Percentiles rank a stretch among this genome's conserved stretches.
Conservation (phyloP, 2,329 filamentous ascomycete genomes). For the Penicillium sp. region DNA sequence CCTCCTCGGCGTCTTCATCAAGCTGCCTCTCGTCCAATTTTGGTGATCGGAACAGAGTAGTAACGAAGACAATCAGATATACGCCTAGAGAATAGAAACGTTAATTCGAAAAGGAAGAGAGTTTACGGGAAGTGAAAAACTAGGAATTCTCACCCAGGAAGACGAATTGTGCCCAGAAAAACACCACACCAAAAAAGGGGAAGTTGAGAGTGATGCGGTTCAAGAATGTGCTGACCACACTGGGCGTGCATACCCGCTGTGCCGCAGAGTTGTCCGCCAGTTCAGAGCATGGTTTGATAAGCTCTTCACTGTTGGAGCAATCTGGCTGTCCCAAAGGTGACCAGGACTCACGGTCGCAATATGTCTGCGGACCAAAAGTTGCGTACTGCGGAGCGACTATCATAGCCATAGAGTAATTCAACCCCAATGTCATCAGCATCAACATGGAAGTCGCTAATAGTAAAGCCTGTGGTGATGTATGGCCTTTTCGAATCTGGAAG, state of each 20-base stretch:
- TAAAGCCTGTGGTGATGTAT: constrained; percentile 88
- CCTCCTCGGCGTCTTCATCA: constrained; percentile 86
- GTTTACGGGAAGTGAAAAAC: neutral
- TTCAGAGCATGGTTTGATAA: constrained; percentile 83
- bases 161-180: constrained; percentile 95
- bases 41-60: constrained; percentile 79
- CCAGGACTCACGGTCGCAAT: constrained; percentile 74
- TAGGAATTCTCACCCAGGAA: constrained; percentile 66
- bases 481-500: constrained; percentile 86
- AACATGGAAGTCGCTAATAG: constrained; percentile 90
- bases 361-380: constrained; percentile 91
- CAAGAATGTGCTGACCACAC: constrained; percentile 87
- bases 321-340: constrained; percentile 71
- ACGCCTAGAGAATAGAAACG: constrained; percentile 50
- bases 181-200: constrained; percentile 89
- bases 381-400: constrained; percentile 95
- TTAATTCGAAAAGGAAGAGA: neutral
- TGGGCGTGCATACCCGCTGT: constrained; percentile 83
- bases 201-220: constrained; percentile 93
- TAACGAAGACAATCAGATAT: constrained; percentile 80
- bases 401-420: constrained; percentile 93
- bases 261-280: constrained; percentile 71
- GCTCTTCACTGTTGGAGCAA: constrained; percentile 68
- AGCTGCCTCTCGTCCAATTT: constrained; percentile 75
- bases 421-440: constrained; percentile 83